phyloP scores from a whole-genome alignment of 495 filamentous ascomycete genomes.

The Trichoderma asperelloides region DNA sequence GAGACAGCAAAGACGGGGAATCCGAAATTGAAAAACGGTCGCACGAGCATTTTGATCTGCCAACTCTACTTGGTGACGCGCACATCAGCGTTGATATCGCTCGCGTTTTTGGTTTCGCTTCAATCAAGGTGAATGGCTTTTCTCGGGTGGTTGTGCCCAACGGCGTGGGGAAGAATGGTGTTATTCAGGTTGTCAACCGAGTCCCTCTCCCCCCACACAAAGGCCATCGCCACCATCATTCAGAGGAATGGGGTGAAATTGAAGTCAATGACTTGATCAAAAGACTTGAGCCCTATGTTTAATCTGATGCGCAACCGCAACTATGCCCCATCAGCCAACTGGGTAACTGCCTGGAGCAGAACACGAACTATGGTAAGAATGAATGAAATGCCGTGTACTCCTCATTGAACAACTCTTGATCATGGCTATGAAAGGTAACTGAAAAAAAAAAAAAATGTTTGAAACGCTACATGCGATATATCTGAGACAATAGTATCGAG shows the following conservation, averaged over 20 bases:
- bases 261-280: conserved; percentile 55
- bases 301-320: background rate
- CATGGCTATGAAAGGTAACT: background rate
- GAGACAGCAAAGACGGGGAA: conserved; percentile 12
- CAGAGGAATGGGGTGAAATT: conserved; percentile 44
- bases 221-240: conserved; percentile 18
- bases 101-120: conserved; percentile 48
- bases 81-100: conserved; percentile 55
- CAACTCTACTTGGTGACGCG: conserved; percentile 51
- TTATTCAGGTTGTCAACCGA: conserved; percentile 57
- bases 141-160: conserved; percentile 49
- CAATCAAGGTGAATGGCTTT: conserved; percentile 61
- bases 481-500: background rate
- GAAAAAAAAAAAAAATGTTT: background rate
- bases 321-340: background rate
- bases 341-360: background rate
- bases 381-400: background rate
- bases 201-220: conserved; percentile 63
- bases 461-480: background rate
- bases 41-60: conserved; percentile 49
- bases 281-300: conserved; percentile 40
- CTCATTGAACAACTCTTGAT: background rate
- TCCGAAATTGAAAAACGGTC: conserved; percentile 9
- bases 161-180: conserved; percentile 57
- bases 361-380: background rate